Percentiles rank a stretch among this genome's conserved stretches.
phyloP scores from a whole-genome alignment of 78 protist species.

The Dictyostelium firmibasis region DNA sequence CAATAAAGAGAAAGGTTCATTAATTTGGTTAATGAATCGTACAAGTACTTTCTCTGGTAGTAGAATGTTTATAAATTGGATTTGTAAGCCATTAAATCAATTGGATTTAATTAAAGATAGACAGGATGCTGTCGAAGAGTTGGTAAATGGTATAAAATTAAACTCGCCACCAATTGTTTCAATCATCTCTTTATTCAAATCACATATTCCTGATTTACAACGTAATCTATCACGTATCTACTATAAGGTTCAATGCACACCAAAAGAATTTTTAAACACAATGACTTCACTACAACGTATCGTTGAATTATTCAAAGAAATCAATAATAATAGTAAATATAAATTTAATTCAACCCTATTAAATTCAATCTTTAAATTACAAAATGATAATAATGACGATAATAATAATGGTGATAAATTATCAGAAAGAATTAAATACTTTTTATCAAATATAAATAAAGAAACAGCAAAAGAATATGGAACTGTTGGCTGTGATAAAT shows the following conservation, averaged over 20 bases:
- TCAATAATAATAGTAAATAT: background rate
- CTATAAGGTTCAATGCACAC: slow-evolving; percentile 51
- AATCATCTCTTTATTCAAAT: slow-evolving; percentile 12
- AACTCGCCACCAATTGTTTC: background rate
- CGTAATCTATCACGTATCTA: slow-evolving; percentile 47
- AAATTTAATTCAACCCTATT: slow-evolving; percentile 22
- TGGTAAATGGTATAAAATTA: background rate
- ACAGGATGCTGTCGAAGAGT: slow-evolving; percentile 65
- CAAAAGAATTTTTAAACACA: slow-evolving; percentile 56
- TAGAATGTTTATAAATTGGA: slow-evolving; percentile 73
- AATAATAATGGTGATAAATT: background rate
- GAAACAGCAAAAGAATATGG: slow-evolving; percentile 13
- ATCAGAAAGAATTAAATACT: slow-evolving; percentile 21
- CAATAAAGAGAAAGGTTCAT: slow-evolving; percentile 65
- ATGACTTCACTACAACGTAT: slow-evolving; percentile 46
- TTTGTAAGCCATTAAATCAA: slow-evolving; percentile 69
- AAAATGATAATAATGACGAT: background rate
- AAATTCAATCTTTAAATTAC: background rate
- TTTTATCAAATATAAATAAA: background rate
- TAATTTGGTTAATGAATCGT: slow-evolving; percentile 70
- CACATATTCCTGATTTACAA: slow-evolving; percentile 66
- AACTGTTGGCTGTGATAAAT: slow-evolving; percentile 10
- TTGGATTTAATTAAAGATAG: slow-evolving; percentile 18
- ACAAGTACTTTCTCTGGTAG: slow-evolving; percentile 69
- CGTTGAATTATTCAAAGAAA: background rate